Base-by-base conservation (phyloP, 148 eudicot genomes). In the Limonium bicolor region DNA sequence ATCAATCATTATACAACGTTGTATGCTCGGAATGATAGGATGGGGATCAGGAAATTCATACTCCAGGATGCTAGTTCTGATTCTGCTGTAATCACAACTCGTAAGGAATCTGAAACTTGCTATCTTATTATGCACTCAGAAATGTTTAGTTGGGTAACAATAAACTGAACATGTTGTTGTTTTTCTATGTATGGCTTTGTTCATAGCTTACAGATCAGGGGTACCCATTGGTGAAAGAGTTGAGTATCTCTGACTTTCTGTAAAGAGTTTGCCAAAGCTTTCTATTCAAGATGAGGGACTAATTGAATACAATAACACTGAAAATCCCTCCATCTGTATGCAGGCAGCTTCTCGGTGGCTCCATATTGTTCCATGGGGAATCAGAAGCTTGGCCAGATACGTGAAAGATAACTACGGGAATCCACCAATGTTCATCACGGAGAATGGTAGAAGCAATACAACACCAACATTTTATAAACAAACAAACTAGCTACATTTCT, bases 291-390 rank as follows among this genome's bases (percentile, higher is more conserved):
- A 36, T 14, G 20, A 39, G 43, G 23, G 45, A 41, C 27, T 41
- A 10, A 21, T 41, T 23, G 0, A 24, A n/a, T n/a, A n/a, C n/a
- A n/a, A n/a, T n/a, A n/a, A n/a, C n/a, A n/a, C n/a, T n/a, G n/a
- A n/a, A n/a, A n/a, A n/a, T n/a, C n/a, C n/a, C n/a, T n/a, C 18
- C 18, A 2, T 52, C 9, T 12, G 4, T n/a, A 28, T 66, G 7
- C 35, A 90, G 97, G 79, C 87, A 44, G 95, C 85, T 51, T 90
- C 97, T 21, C 46, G 71, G 42, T 90, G 97, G 97, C 51, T 90
- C 30, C 81, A 61, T 49, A 78, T 90, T 4, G 97, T 90, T 11
- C 95, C 97, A 6, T 90, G 95, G 97, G 97, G 95, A 2, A 64
- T 90, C 24, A 60, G 85, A 18, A 80, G 73, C 30, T 28, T 90